These are phyloP conservation scores for Wickerhamomyces sydowiorum DNA, from an alignment of 805 yeast genomes.

Conservation along the genomic window DNA sequence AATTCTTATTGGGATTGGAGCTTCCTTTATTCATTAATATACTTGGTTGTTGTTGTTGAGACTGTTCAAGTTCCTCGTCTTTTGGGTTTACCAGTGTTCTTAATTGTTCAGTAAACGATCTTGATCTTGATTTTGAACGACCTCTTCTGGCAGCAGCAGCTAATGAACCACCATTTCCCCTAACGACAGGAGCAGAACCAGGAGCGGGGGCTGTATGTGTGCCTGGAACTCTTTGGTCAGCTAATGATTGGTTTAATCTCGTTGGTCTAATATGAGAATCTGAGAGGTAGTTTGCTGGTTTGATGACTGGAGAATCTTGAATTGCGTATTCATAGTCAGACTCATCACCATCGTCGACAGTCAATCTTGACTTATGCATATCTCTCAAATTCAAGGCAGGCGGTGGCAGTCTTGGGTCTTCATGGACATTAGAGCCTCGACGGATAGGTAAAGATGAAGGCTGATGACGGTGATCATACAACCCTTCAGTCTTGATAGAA, in stretches of 20 bases:
- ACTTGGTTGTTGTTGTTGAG: constrained; percentile 25
- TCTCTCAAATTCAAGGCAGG: constrained; percentile 11
- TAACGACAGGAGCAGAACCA: neutral
- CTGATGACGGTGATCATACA: constrained; percentile 45
- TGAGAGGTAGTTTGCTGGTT: constrained; percentile 1
- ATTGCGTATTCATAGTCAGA: constrained; percentile 13
- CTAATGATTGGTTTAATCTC: constrained; percentile 6
- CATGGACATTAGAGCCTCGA: constrained; percentile 16
- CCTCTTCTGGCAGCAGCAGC: constrained; percentile 7
- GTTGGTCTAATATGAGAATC: constrained; percentile 8
- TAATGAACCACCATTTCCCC: neutral
- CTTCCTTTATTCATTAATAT: constrained; percentile 20
- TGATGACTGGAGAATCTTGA: constrained; percentile 7
- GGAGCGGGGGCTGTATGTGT: neutral
- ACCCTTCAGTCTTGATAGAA: constrained; percentile 34
- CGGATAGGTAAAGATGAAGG: constrained; percentile 35
- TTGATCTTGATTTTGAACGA: constrained; percentile 28
- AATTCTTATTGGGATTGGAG: constrained; percentile 14
- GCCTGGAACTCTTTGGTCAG: neutral
- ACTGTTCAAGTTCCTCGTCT: constrained; percentile 21
- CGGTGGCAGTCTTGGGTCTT: constrained; percentile 12
- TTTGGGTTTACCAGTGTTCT: constrained; percentile 30
- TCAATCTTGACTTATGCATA: neutral
- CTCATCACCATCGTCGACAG: constrained; percentile 5
- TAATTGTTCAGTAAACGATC: constrained; percentile 39